These are phyloP conservation scores for Cucumis hystrix DNA, from an alignment of 306 rosid genomes.

Conservation along the genomic window DNA sequence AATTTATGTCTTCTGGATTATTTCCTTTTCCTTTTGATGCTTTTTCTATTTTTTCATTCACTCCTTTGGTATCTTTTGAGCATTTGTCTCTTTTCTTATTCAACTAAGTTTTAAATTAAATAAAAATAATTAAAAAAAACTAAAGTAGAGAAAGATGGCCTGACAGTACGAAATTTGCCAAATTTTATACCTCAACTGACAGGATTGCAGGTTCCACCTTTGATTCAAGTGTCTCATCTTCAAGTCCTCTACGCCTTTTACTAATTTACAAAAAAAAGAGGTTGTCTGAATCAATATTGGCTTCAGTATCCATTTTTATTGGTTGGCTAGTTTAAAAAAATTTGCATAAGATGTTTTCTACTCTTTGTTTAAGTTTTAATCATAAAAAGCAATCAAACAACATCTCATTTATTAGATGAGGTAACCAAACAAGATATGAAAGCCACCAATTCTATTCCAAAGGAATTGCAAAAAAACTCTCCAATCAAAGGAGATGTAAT, in stretches of 20 bases:
- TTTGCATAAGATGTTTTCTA: background rate
- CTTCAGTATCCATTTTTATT: background rate
- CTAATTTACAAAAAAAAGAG: conserved; percentile 23
- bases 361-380: background rate
- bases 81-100: too few relatives aligned
- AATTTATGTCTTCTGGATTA: background rate
- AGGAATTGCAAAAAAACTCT: background rate
- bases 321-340: background rate
- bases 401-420: background rate
- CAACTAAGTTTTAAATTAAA: too few relatives aligned
- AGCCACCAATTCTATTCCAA: background rate
- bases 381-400: background rate
- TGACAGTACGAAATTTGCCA: background rate
- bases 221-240: conserved; percentile 33
- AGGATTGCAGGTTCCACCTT: conserved; percentile 62
- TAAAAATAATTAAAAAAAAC: too few relatives aligned
- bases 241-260: conserved; percentile 44
- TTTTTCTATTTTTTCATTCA: too few relatives aligned
- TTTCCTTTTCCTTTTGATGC: too few relatives aligned
- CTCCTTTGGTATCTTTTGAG: too few relatives aligned
- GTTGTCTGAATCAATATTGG: conserved; percentile 9
- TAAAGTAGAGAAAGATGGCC: background rate
- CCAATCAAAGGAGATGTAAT: background rate
- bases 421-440: background rate
- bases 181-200: conserved; percentile 63